Conservation (phyloP, 164 flowering plant genomes). For the Aristolochia contorta region DNA sequence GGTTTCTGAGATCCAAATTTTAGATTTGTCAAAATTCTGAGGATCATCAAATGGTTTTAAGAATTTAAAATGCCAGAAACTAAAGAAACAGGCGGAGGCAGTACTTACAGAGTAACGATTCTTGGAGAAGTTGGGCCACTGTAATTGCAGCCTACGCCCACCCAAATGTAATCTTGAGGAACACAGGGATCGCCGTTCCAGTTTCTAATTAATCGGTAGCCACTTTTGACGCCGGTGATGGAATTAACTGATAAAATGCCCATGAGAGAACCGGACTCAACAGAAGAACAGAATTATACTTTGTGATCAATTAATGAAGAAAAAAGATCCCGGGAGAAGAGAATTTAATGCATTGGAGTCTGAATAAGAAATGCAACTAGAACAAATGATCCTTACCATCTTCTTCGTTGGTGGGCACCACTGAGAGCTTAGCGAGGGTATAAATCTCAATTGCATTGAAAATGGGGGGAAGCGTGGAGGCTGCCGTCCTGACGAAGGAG, state of each 20-base stretch:
- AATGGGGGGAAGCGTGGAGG: conserved; percentile 37
- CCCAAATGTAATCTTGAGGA: conserved; percentile 30
- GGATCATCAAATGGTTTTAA: no score
- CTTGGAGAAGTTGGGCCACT: background rate
- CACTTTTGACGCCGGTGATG: conserved; percentile 22
- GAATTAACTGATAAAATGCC: conserved; percentile 22
- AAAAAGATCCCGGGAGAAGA: no score
- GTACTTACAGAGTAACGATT: conserved; percentile 3
- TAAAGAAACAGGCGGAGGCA: background rate
- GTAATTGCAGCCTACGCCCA: conserved; percentile 31
- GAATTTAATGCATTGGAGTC: no score
- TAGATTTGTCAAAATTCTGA: background rate
- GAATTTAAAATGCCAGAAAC: no score
- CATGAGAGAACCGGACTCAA: no score
- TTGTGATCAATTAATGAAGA: no score
- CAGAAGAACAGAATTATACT: no score
- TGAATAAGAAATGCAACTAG: no score
- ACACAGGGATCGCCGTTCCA: conserved; percentile 62
- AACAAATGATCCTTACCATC: background rate
- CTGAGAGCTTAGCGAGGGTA: background rate
- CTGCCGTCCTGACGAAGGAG: conserved; percentile 10
- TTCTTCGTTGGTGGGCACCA: background rate
- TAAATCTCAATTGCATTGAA: conserved; percentile 39
- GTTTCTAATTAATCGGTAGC: conserved; percentile 20
- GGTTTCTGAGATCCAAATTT: background rate